Evolutionary conservation across 83 land plant species (phyloP).

Genomic region (Diphasiastrum complanatum): DNA sequence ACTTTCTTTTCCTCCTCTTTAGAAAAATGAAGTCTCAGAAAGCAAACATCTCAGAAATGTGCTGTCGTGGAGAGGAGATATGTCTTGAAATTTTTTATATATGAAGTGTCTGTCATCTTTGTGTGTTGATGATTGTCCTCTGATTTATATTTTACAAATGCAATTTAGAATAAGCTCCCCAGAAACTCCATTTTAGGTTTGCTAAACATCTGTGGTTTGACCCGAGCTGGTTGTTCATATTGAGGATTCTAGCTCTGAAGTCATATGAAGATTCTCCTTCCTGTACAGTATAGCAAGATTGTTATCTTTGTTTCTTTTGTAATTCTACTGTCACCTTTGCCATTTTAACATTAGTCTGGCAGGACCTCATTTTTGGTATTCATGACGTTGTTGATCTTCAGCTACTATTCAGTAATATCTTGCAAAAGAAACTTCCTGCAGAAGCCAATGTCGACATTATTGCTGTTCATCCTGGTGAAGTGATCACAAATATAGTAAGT

Average conservation of each 20-base stretch:
- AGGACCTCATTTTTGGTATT: conserved; percentile 2
- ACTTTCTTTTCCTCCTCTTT: too few relatives aligned
- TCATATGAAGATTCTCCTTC: background rate
- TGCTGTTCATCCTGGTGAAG: conserved; percentile 76
- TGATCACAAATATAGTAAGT: conserved; percentile 82
- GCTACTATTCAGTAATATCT: conserved; percentile 69
- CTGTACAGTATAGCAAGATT: background rate
- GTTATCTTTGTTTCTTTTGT: too few relatives aligned
- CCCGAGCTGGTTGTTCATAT: background rate
- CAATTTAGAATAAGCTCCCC: background rate
- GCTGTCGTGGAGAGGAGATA: too few relatives aligned
- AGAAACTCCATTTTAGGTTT: background rate
- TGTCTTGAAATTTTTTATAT: too few relatives aligned
- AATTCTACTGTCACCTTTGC: too few relatives aligned
- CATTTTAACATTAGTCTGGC: too few relatives aligned
- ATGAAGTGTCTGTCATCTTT: too few relatives aligned
- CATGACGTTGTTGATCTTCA: conserved; percentile 30
- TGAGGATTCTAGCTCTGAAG: background rate
- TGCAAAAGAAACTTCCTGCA: conserved; percentile 52
- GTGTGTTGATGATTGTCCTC: too few relatives aligned
- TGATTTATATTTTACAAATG: too few relatives aligned
- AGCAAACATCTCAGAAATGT: too few relatives aligned
- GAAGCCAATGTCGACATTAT: conserved; percentile 59
- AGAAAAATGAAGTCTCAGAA: too few relatives aligned
- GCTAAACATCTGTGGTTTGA: background rate